phyloP scores from a whole-genome alignment of 192 early-diverging fungal species.

The Gamsiella multidivaricata region DNA sequence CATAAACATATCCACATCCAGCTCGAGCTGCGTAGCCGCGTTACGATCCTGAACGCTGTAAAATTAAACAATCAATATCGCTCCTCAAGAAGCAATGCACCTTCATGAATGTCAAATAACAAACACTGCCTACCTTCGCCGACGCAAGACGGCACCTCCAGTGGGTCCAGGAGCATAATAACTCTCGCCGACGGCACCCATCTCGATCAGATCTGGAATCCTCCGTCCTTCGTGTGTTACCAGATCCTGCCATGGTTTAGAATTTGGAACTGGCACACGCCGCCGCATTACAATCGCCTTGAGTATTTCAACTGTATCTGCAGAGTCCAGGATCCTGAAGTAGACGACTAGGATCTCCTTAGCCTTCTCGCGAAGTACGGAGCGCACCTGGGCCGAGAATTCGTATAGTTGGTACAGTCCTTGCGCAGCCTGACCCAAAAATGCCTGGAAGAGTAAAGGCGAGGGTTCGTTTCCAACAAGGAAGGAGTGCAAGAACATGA shows the following conservation, averaged over 20 bases:
- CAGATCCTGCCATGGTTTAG: conserved; percentile 30
- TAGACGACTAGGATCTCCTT: conserved; percentile 62
- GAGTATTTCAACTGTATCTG: conserved; percentile 46
- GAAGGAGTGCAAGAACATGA: conserved; percentile 64
- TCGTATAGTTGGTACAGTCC: conserved; percentile 70
- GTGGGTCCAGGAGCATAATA: conserved; percentile 65
- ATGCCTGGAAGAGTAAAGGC: conserved; percentile 61
- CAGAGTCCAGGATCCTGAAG: conserved; percentile 55
- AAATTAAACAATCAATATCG: too few species aligned
- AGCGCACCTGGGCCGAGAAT: conserved; percentile 55
- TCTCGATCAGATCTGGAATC: conserved; percentile 44
- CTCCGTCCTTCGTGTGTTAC: conserved; percentile 5
- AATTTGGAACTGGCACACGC: conserved; percentile 9
- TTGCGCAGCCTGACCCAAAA: conserved; percentile 62
- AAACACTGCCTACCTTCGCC: conserved; percentile 55
- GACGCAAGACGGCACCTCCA: conserved; percentile 63
- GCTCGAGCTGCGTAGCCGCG: conserved; percentile 52
- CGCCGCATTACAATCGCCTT: conserved; percentile 63
- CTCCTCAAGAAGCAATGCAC: too few species aligned
- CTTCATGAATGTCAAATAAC: conserved; percentile 34
- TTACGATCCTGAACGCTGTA: conserved; percentile 9
- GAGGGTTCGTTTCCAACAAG: conserved; percentile 72
- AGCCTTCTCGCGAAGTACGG: conserved; percentile 55
- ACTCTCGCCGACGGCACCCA: conserved; percentile 56
- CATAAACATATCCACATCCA: conserved; percentile 73